Evolutionary conservation across 163 green algal genomes (phyloP), one percentile per base, ranked within the genome.

Genomic region (Chlamydomonas reinhardtii): DNA sequence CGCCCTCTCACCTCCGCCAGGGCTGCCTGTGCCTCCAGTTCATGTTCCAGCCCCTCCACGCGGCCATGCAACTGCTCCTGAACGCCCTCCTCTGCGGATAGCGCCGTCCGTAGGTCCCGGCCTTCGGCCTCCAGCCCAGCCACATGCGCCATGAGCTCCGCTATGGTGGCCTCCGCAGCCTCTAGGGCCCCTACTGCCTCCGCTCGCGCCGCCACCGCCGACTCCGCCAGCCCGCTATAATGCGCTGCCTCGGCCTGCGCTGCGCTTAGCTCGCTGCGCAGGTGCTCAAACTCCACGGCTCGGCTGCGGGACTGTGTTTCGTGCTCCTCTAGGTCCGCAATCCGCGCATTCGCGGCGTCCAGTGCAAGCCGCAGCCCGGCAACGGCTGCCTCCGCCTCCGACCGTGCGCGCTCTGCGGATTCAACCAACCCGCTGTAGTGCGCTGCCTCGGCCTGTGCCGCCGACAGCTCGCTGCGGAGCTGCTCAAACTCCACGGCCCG

Each of bases 21-120:
- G 12, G 70, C 68, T 14, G 70, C 70, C 37, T 86, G 80, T 8
- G 80, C 34, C 69, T 79, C 80, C 70, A 86, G 69, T 56, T 86
- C 80, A 8, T 20, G 14, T 56, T 86, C 80, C 35, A 86, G 54
- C n/a, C 34, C 37, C 69, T 79, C 80, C 16, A 79, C 56, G 25
- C 37, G 70, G 3, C 56, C 70, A 2, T 37, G 54, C 70, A 86
- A 34, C 34, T 73, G 52, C 12, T 32, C 69, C 34, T 73, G 54
- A 5, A 79, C 54, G 14, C 25, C 75, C 52, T 86, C 80, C 56
- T 73, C 80, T 3, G 80, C 80, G 0, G 56, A 64, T 32, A 85
- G 34, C 12, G 78, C 78, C 1, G 78, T 77, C 27, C 80, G 80
- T 34, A 86, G 54, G 5, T 79, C 80, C 32, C 70, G 56, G 22